phyloP scores from a whole-genome alignment of 225 moss, liverwort and hornwort species.

The Bryum argenteum region DNA sequence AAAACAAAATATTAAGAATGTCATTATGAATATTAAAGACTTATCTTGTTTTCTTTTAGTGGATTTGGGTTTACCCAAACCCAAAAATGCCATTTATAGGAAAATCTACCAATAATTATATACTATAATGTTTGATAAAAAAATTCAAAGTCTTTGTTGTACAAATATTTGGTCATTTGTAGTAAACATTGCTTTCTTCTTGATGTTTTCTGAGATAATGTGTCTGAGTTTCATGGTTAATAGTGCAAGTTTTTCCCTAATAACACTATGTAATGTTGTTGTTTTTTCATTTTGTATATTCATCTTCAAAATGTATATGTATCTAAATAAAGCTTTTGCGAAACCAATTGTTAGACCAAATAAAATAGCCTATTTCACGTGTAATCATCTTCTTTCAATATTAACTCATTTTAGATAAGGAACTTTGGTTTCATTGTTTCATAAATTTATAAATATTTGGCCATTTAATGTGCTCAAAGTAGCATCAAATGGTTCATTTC shows the following conservation, averaged over 20 bases:
- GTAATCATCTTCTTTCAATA: no score
- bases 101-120: neutral
- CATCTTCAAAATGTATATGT: neutral
- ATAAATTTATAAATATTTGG: neutral
- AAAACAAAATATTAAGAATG: slow-evolving; percentile 39
- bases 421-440: neutral
- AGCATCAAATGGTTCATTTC: no score
- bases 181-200: no score
- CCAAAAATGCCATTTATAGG: neutral
- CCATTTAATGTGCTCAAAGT: no score
- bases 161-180: no score
- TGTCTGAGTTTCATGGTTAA: neutral
- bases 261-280: neutral
- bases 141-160: neutral
- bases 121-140: no score
- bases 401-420: no score
- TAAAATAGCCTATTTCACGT: no score
- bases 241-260: rapidly evolving
- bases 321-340: rapidly evolving
- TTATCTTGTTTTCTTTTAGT: slow-evolving; percentile 27
- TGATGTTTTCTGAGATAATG: no score
- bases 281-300: neutral
- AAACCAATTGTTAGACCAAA: neutral
- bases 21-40: slow-evolving; percentile 40
- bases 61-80: slow-evolving; percentile 7